Conservation (phyloP, 768 basidiomycete genomes). For the Tremella fuciformis region DNA sequence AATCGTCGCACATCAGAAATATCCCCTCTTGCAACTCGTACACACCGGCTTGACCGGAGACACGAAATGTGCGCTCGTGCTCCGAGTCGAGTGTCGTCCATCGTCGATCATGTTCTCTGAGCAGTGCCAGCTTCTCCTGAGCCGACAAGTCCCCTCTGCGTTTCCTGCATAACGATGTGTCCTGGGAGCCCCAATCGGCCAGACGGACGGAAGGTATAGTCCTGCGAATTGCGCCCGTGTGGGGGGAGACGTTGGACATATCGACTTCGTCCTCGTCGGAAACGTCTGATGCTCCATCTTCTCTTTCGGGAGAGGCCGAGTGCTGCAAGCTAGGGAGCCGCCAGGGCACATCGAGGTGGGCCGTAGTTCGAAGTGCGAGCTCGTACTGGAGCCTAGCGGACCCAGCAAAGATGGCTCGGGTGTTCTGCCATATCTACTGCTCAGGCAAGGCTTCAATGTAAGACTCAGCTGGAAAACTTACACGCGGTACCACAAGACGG, state of each 20-base stretch:
- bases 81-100: slow-evolving; percentile 31
- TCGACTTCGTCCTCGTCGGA: neutral
- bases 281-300: neutral
- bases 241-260: neutral
- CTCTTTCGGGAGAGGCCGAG: no score
- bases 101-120: slow-evolving; percentile 29
- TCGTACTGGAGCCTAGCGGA: slow-evolving; percentile 37
- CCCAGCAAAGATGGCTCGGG: slow-evolving; percentile 17
- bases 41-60: slow-evolving; percentile 40
- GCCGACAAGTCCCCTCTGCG: slow-evolving; percentile 14
- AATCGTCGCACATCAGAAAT: slow-evolving; percentile 46
- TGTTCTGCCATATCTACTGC: slow-evolving; percentile 18
- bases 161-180: neutral
- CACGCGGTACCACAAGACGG: slow-evolving; percentile 23
- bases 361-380: slow-evolving; percentile 27
- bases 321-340: neutral
- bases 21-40: slow-evolving; percentile 51
- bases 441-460: neutral
- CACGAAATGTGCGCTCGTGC: slow-evolving; percentile 17
- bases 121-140: slow-evolving; percentile 24
- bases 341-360: slow-evolving; percentile 34
- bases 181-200: slow-evolving; percentile 2
- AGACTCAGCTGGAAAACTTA: slow-evolving; percentile 14
- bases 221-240: neutral
- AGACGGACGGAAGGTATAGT: slow-evolving; percentile 2